Conservation (phyloP, 2,329 filamentous ascomycete species). For the Magnaporthiopsis poae region DNA sequence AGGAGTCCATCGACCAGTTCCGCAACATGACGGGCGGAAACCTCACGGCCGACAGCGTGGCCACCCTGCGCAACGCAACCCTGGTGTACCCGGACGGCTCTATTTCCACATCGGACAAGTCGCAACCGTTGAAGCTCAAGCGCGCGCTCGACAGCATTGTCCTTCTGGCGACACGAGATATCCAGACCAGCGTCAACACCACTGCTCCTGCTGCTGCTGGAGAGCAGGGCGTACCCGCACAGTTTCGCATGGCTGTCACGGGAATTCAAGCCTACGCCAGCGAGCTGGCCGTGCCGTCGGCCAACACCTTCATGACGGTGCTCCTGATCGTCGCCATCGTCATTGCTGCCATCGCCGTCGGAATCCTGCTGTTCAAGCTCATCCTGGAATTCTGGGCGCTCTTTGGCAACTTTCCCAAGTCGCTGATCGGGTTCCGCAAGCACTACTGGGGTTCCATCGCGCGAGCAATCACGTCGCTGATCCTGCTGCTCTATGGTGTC, state of each 20-base stretch:
- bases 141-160: conserved; percentile 41
- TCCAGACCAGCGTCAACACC: conserved; percentile 35
- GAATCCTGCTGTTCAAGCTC: conserved; percentile 82
- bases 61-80: conserved; percentile 64
- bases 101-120: conserved; percentile 29
- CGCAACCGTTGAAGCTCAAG: conserved; percentile 38
- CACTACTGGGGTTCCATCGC: conserved; percentile 93
- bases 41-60: conserved; percentile 67
- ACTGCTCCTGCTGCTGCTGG: conserved; percentile 17
- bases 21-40: conserved; percentile 74
- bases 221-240: conserved; percentile 19
- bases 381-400: conserved; percentile 84
- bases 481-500: conserved; percentile 83
- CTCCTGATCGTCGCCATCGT: conserved; percentile 81
- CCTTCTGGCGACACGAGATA: conserved; percentile 43
- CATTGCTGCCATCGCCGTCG: conserved; percentile 71
- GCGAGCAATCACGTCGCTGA: conserved; percentile 78
- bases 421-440: conserved; percentile 75
- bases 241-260: conserved; percentile 43
- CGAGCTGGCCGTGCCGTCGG: conserved; percentile 70
- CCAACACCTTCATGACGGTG: conserved; percentile 94
- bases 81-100: conserved; percentile 59
- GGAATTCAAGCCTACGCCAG: conserved; percentile 79
- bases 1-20: conserved; percentile 75
- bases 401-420: conserved; percentile 75